Evolutionary conservation across 441 rosid species (phyloP), one percentile per base, ranked within the genome.

Genomic region (Kokia cookei): DNA sequence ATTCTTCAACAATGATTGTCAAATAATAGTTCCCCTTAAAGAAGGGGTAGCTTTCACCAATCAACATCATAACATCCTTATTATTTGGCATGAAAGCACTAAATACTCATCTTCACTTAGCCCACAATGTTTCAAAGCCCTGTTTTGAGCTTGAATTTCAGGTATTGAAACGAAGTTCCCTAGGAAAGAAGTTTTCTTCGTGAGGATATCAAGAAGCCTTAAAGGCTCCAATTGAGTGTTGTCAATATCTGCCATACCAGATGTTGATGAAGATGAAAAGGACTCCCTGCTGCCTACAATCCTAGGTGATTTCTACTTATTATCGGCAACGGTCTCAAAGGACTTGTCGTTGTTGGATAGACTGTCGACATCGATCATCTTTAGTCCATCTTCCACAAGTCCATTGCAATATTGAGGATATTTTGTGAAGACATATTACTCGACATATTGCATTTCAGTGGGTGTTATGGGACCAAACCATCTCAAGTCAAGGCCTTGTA

Each of bases 391-490:
- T 71, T 73, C 88, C 17, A 81, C 79, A 59, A 88, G 72, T 6
- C 92, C 92, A 32, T 82, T 82, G 78, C 75, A 81, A 35, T 85
- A 87, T 15, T 90, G 92, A 13, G 92, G 94, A 63, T 90, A 90
- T 75, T 90, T 88, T 17, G 91, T 82, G 27, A 84, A 73, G 22
- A 90, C 84, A 40, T 88, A 90, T 12, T 90, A 92, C 75, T 84
- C 78, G 0, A 90, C 90, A 37, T 84, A 88, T 77, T 81, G 85
- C 88, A 88, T 88, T 78, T 90, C 94, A 6, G 72, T 77, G 0
- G 84, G 92, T 9, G 94, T 88, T 76, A 88, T 90, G 0, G 94
- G 92, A 14, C 91, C 91, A 1, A 91, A 90, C 89, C 92, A 90
- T 78, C 90, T 77, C 63, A 88, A 78, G 76, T 83, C 91, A 45